phyloP scores from a whole-genome alignment of 495 filamentous ascomycete species.

The Xylaria telfairii region DNA sequence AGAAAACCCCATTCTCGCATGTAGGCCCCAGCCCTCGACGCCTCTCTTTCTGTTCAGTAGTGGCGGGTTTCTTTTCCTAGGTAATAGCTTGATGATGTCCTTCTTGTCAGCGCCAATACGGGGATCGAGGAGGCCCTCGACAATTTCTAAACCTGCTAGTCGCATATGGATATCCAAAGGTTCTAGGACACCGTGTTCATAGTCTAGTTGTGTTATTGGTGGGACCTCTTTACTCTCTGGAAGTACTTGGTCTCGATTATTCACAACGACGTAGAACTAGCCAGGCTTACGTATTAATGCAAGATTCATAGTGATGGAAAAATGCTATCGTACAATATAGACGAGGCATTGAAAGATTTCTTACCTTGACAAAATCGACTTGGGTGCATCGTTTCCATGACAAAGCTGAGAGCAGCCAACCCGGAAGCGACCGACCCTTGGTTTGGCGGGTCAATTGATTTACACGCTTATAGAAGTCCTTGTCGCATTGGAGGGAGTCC shows the following conservation, averaged over 20 bases:
- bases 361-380: not conserved
- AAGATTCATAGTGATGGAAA: not conserved
- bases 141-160: not conserved
- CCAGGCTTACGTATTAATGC: not conserved
- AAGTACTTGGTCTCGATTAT: not conserved
- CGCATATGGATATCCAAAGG: not conserved
- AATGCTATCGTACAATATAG: not conserved
- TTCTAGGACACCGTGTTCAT: not conserved
- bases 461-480: not conserved
- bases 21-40: not conserved
- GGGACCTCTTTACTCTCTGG: not conserved
- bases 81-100: not conserved
- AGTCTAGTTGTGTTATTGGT: not conserved
- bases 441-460: no score
- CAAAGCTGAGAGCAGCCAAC: not conserved
- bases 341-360: not conserved
- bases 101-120: not conserved
- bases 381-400: not conserved
- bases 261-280: not conserved
- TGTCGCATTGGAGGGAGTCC: not conserved
- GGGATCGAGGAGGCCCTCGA: not conserved
- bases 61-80: not conserved
- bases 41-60: not conserved
- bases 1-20: not conserved
- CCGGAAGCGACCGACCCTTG: not conserved